Conservation (phyloP, 768 basidiomycete genomes). For the Sistotremastrum suecicum region DNA sequence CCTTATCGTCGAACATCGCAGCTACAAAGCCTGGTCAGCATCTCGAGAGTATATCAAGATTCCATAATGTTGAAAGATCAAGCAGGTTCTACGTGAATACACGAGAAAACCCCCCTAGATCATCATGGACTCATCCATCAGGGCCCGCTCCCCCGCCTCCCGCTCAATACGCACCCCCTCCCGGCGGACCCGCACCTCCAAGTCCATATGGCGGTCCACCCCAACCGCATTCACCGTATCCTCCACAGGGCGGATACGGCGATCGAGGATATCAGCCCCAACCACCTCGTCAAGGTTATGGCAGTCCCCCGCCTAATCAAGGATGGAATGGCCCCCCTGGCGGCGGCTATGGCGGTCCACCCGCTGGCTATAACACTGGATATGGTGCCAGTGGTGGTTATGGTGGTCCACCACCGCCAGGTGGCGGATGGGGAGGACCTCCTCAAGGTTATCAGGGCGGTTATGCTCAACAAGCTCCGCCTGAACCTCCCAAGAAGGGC, state of each 20-base stretch:
- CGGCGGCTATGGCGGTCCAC: slow-evolving; percentile 13
- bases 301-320: not conserved
- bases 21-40: slow-evolving; percentile 52
- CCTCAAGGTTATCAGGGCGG: slow-evolving; percentile 20
- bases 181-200: slow-evolving; percentile 31
- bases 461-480: slow-evolving; percentile 17
- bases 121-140: slow-evolving; percentile 60
- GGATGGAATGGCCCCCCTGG: not conserved
- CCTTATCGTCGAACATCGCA: slow-evolving; percentile 14
- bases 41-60: not conserved
- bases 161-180: slow-evolving; percentile 24
- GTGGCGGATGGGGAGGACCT: slow-evolving; percentile 17
- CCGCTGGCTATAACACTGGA: slow-evolving; percentile 11
- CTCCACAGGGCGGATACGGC: slow-evolving; percentile 4
- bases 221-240: slow-evolving; percentile 16
- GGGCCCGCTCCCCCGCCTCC: slow-evolving; percentile 30
- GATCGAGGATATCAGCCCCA: slow-evolving; percentile 3
- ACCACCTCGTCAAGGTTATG: not conserved
- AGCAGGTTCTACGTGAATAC: slow-evolving; percentile 72
- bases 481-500: slow-evolving; percentile 24
- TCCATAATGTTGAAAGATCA: not conserved
- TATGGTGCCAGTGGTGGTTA: slow-evolving; percentile 8
- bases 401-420: slow-evolving; percentile 9
- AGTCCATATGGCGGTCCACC: slow-evolving; percentile 15
- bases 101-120: slow-evolving; percentile 40